Percentiles rank a stretch among this genome's conserved stretches.
Evolutionary conservation across 805 yeast species (phyloP).

Genomic region (Yarrowia phangngaensis): DNA sequence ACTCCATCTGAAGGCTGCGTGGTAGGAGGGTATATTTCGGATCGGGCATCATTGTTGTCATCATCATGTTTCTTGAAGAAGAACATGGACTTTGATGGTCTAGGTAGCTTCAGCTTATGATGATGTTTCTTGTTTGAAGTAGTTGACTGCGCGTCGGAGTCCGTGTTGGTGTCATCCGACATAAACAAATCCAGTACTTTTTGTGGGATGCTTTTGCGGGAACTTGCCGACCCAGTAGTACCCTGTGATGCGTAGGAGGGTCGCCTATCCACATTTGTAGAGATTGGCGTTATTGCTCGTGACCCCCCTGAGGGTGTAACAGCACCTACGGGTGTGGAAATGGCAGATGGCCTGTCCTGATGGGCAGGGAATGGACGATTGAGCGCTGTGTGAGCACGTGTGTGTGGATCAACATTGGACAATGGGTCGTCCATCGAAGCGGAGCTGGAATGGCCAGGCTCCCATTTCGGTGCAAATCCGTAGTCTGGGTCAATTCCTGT

Average conservation of each 20-base stretch:
- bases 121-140: constrained; percentile 1
- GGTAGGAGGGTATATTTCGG: constrained; percentile 5
- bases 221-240: constrained; percentile 24
- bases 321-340: constrained; percentile 12
- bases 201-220: constrained; percentile 24
- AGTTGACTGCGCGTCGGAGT: constrained; percentile 5
- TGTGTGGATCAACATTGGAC: constrained; percentile 17
- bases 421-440: constrained; percentile 19
- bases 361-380: not conserved
- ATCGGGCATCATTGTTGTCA: constrained; percentile 2
- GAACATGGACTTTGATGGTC: constrained; percentile 25
- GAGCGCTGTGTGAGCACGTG: constrained; percentile 13
- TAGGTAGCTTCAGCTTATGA: constrained; percentile 9
- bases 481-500: constrained; percentile 26
- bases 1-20: constrained; percentile 7
- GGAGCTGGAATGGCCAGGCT: constrained; percentile 8
- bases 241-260: constrained; percentile 27
- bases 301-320: constrained; percentile 4
- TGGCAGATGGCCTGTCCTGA: constrained; percentile 5
- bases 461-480: constrained; percentile 23
- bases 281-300: constrained; percentile 14
- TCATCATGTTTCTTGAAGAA: constrained; percentile 23
- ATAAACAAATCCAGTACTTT: constrained; percentile 23
- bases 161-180: constrained; percentile 9
- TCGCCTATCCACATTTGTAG: constrained; percentile 22